Evolutionary conservation across 306 rosid genomes (phyloP).

Genomic region (Neltuma alba): DNA sequence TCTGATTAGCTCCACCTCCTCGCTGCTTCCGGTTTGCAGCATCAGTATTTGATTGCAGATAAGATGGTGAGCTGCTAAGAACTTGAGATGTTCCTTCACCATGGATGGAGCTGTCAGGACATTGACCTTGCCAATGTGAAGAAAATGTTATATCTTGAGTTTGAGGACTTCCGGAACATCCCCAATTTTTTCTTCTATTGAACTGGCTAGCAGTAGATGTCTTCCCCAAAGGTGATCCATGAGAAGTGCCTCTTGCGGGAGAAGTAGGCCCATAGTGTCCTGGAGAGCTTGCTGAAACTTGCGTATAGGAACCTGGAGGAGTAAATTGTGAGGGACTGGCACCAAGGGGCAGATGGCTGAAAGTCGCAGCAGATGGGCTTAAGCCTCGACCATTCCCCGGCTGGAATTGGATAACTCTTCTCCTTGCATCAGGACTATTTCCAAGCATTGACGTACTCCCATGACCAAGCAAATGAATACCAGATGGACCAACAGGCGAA

Average conservation of each 20-base stretch:
- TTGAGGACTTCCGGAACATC: constrained; percentile 76
- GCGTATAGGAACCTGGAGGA: constrained; percentile 85
- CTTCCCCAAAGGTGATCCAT: constrained; percentile 96
- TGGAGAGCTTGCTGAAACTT: constrained; percentile 81
- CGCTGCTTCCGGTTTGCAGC: constrained; percentile 80
- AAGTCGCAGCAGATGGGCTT: constrained; percentile 91
- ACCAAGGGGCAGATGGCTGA: constrained; percentile 95
- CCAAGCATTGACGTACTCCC: constrained; percentile 79
- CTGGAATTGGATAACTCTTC: constrained; percentile 71
- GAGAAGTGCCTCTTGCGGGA: constrained; percentile 94
- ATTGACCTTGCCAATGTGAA: constrained; percentile 78
- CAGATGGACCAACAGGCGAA: constrained; percentile 93
- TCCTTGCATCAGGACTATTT: constrained; percentile 93
- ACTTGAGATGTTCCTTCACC: constrained; percentile 71
- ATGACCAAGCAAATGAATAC: constrained; percentile 79
- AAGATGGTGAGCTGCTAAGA: constrained; percentile 70
- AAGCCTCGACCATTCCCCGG: constrained; percentile 86
- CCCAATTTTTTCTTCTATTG: constrained; percentile 89
- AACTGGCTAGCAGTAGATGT: constrained; percentile 80
- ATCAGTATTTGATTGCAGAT: constrained; percentile 61
- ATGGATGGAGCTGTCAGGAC: constrained; percentile 63
- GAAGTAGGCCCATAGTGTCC: constrained; percentile 96
- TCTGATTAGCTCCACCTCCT: constrained; percentile 64
- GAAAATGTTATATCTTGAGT: constrained; percentile 73
- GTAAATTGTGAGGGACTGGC: constrained; percentile 98